phyloP scores from a whole-genome alignment of 208 protist species.

The Leptomonas pyrrhocoris region DNA sequence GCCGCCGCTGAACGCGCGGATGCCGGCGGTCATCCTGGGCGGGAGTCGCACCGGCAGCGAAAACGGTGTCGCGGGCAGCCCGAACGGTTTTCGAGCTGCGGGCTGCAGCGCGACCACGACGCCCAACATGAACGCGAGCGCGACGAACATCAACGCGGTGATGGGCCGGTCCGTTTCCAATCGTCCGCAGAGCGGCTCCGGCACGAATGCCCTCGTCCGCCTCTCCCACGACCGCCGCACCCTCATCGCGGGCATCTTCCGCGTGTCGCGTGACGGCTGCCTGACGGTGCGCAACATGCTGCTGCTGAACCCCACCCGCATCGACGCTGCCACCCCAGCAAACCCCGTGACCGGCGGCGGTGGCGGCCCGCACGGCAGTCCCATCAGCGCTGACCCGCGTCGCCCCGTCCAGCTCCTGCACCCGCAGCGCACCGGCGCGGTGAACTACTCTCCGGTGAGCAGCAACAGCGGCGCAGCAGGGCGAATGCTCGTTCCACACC shows the following conservation, averaged over 20 bases:
- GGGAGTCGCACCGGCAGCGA: background rate
- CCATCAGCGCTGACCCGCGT: background rate
- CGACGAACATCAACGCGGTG: background rate
- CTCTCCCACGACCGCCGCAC: slow-evolving; percentile 62
- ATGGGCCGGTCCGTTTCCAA: background rate
- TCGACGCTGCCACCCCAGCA: slow-evolving; percentile 26
- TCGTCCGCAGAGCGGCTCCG: slow-evolving; percentile 7
- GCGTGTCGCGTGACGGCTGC: slow-evolving; percentile 74
- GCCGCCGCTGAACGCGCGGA: slow-evolving; percentile 6
- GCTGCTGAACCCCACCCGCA: slow-evolving; percentile 65
- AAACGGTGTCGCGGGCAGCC: background rate
- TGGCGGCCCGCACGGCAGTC: slow-evolving; percentile 2
- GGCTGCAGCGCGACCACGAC: background rate
- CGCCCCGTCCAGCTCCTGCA: slow-evolving; percentile 36
- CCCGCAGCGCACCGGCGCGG: slow-evolving; percentile 21
- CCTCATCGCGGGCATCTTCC: slow-evolving; percentile 75
- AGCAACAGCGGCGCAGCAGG: slow-evolving; percentile 17
- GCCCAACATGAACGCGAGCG: background rate
- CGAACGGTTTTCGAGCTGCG: background rate
- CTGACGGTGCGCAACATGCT: slow-evolving; percentile 83
- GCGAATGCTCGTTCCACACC: slow-evolving; percentile 20
- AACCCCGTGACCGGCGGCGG: background rate
- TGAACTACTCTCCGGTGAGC: slow-evolving; percentile 28
- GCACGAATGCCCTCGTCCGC: slow-evolving; percentile 38
- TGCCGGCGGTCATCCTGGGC: slow-evolving; percentile 10